A percentile compares a stretch with the other conserved stretches of the same genome.
Conservation (phyloP, 192 early-diverging fungal species). For the Backusella tarrabulga region DNA sequence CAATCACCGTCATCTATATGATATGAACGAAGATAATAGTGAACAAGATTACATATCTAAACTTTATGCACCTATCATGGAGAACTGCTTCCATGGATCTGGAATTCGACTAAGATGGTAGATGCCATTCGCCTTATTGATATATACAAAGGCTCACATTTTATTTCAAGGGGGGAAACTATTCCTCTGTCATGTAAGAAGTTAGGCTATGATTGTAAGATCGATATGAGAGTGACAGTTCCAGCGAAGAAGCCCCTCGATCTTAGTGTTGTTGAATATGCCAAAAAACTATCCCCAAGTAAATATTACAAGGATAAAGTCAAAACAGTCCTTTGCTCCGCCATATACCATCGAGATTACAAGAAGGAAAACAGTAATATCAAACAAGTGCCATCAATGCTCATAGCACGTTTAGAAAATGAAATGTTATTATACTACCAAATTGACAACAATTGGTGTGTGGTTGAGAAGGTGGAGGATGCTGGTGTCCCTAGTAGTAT, state of each 20-base stretch:
- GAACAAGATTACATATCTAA: background rate
- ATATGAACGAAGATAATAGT: background rate
- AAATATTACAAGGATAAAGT: conserved; percentile 10
- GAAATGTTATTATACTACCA: background rate
- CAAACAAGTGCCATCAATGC: background rate
- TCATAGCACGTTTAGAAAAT: background rate
- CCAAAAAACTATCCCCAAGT: background rate
- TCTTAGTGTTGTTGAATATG: background rate
- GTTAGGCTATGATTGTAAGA: background rate
- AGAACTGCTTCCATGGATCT: background rate
- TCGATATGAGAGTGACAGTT: conserved; percentile 8
- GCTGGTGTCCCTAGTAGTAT: too few relatives aligned
- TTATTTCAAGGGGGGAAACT: background rate
- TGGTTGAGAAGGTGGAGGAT: background rate
- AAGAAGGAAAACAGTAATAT: background rate
- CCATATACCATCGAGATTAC: background rate
- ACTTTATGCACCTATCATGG: background rate
- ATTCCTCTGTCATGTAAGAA: background rate
- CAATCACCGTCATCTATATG: background rate
- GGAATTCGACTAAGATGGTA: background rate
- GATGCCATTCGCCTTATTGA: background rate
- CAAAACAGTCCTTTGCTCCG: background rate
- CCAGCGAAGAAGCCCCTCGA: background rate
- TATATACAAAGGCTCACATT: background rate
- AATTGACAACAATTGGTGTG: background rate